These are phyloP conservation scores for Dioszegia hungarica DNA, from an alignment of 768 basidiomycete genomes.

Conservation along the genomic window DNA sequence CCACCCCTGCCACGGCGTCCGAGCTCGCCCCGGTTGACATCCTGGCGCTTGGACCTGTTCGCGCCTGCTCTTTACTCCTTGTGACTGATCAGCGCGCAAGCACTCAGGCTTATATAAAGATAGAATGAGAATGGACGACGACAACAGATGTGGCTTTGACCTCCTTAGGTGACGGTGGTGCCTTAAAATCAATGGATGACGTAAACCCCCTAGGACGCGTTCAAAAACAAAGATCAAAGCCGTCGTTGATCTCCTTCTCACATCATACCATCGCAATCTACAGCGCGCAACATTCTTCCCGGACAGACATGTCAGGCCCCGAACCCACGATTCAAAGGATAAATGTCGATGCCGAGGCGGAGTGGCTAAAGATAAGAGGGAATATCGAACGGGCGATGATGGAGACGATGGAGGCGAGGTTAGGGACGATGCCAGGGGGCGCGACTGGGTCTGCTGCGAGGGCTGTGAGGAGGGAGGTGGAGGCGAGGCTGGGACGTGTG, in stretches of 20 bases:
- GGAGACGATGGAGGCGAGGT: slow-evolving; percentile 54
- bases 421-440: slow-evolving; percentile 50
- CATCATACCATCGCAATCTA: too few relatives aligned
- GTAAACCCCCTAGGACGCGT: background rate
- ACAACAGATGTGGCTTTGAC: background rate
- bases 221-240: background rate
- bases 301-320: background rate
- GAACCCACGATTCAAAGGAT: slow-evolving; percentile 18
- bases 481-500: slow-evolving; percentile 32
- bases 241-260: too few relatives aligned
- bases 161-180: slow-evolving; percentile 4
- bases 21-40: too few relatives aligned
- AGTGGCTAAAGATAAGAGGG: slow-evolving; percentile 62
- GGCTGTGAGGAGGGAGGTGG: slow-evolving; percentile 46
- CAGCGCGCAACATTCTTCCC: too few relatives aligned
- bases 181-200: background rate
- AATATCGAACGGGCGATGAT: slow-evolving; percentile 56
- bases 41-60: too few relatives aligned
- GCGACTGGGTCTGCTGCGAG: slow-evolving; percentile 53
- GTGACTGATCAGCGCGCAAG: too few relatives aligned
- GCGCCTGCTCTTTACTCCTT: too few relatives aligned
- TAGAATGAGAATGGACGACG: background rate
- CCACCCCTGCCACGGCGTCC: too few relatives aligned
- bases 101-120: too few relatives aligned
- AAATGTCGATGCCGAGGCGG: slow-evolving; percentile 59